Evolutionary conservation across 2,329 filamentous ascomycete species (phyloP), one percentile per base, ranked within the genome.

Genomic region (Lachnellula subtilissima): DNA sequence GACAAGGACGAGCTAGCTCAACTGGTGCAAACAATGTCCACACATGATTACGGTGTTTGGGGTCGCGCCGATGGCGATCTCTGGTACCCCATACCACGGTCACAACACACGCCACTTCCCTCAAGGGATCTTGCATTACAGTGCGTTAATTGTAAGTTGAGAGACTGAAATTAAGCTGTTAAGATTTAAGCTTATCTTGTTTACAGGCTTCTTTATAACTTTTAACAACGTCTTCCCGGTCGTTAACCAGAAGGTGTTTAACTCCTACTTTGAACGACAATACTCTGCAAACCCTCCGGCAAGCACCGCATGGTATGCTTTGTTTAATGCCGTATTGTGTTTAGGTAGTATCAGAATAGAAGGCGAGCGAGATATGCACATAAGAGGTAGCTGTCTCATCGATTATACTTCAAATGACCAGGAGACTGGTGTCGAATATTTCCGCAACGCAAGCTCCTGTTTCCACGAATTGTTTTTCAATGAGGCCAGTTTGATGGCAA

Each of bases 241-340:
- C 7, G 47, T 58, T 39, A 54, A 63, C 14, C 43, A 50, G 45
- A 52, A 53, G n/a, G 50, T 57, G 4, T 65, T 67, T n/a, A 56
- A 56, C 37, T 40, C 47, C 35, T 52, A 55, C 14, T 60, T 62
- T 42, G 47, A 59, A 49, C 57, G 52, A 37, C 59, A 65, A 43
- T 65, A 65, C 40, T 59, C 64, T 40, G 32, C 48, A 28, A 61
- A 58, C 25, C 60, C 56, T 40, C 60, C 61, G 4, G 39, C 36
- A 52, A 49, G 57, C 17, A 56, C 52, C 37, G 61, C 58, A 50
- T 67, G 64, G 64, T 67, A 65, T 42, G 64, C 64, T 43, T 63
- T 55, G 19, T 52, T 66, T 12, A 66, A 66, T 51, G 52, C 54
- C n/a, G 59, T 64, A 22, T 59, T 66, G 15, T 60, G 51, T 40